Conservation (phyloP, 2,329 filamentous ascomycete genomes). For the Phyllosticta citriasiana region DNA sequence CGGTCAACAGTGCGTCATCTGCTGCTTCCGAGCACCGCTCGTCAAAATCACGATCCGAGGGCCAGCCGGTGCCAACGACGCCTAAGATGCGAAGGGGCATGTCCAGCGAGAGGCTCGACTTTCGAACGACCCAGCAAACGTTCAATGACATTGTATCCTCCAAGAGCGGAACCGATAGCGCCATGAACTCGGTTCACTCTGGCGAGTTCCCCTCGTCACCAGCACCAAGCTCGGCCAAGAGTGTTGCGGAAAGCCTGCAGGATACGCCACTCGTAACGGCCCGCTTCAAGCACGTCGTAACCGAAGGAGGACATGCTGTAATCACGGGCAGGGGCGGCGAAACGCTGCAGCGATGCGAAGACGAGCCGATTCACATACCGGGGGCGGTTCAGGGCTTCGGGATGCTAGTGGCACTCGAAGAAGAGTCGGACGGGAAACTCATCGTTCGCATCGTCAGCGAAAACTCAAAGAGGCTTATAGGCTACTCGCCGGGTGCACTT, state of each 20-base stretch:
- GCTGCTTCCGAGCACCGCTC: constrained; percentile 8
- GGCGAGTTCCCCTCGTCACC: constrained; percentile 19
- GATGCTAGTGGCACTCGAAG: constrained; percentile 61
- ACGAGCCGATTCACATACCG: constrained; percentile 82
- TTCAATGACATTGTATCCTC: constrained; percentile 27
- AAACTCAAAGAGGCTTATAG: constrained; percentile 65
- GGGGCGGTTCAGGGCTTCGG: constrained; percentile 77
- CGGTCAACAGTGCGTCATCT: constrained; percentile 21
- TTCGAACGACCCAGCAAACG: constrained; percentile 20
- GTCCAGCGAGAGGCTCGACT: neutral
- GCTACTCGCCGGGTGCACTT: constrained; percentile 65
- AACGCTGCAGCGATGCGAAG: constrained; percentile 70
- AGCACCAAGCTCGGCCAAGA: constrained; percentile 22
- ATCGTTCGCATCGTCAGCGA: constrained; percentile 68
- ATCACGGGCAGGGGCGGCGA: constrained; percentile 69
- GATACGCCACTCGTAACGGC: constrained; percentile 49
- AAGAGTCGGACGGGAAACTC: constrained; percentile 56
- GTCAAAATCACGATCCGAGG: neutral
- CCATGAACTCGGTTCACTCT: constrained; percentile 2
- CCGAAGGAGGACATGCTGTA: constrained; percentile 68
- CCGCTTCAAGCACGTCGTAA: constrained; percentile 69
- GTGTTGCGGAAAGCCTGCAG: constrained; percentile 26
- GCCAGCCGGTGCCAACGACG: neutral
- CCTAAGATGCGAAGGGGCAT: neutral
- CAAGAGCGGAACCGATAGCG: constrained; percentile 18